Evolutionary conservation across 208 protist genomes (phyloP), one percentile per base, ranked within the genome.

Genomic region (Leishmania aethiopica): DNA sequence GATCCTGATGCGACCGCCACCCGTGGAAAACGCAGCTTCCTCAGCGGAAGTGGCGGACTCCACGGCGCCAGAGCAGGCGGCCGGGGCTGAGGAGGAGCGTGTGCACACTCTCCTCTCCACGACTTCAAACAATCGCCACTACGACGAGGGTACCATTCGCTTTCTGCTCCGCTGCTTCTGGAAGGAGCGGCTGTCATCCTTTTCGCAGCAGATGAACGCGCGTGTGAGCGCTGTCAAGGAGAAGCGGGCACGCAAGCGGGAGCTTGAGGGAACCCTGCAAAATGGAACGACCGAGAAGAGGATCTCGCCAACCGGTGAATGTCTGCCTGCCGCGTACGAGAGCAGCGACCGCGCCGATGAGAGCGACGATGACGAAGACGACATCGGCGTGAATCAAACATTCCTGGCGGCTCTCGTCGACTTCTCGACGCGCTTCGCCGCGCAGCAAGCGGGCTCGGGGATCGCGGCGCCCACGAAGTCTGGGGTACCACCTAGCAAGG

Each of bases 131-230:
- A 87, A 77, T 11, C 75, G 42, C 49, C 82, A 81, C 47, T 97
- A 94, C 86, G 85, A 93, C 80, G 86, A 92, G 62, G 81, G 82
- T 8, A 94, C 89, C 1, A 69, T 97, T 22, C 94, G 94, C 19
- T 88, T 93, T 60, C 42, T 97, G 45, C 83, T 97, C 25, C 92
- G 93, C 42, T 84, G 79, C 76, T 97, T 96, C 73, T 97, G 94
- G 93, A 78, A 84, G 74, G 84, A 91, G 64, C 92, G 94, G 4
- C 59, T 96, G 32, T 42, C 25, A 57, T 85, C 91, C 53, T 97
- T 92, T 69, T 85, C 84, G 74, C 79, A 55, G 35, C 84, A 89
- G 80, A 94, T 94, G 91, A 19, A 74, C 60, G 51, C 40, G 15
- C 82, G 82, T 25, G 51, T 82, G 55, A 22, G 0, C 1, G 51